These are phyloP conservation scores for Blastomyces parvus DNA, from an alignment of 2,329 filamentous ascomycete genomes.

Conservation along the genomic window DNA sequence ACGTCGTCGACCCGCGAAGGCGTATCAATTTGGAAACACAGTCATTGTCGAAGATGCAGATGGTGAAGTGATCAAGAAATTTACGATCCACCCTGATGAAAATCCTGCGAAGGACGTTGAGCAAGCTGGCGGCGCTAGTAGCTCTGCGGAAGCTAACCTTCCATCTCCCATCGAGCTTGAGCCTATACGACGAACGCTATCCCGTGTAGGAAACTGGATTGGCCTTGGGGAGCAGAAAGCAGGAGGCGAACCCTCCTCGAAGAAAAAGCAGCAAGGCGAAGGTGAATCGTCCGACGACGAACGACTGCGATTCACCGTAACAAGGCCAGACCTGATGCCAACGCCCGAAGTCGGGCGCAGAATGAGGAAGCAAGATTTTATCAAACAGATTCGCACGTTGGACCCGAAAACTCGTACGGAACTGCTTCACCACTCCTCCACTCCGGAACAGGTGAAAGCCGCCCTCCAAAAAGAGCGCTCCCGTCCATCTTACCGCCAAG, in stretches of 20 bases:
- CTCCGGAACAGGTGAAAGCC: constrained; percentile 31
- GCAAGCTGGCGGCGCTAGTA: constrained; percentile 18
- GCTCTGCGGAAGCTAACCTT: constrained; percentile 25
- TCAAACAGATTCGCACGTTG: constrained; percentile 51
- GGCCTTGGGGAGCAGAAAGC: constrained; percentile 35
- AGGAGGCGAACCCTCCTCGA: constrained; percentile 20
- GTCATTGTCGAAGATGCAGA: constrained; percentile 62
- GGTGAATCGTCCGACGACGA: constrained; percentile 34
- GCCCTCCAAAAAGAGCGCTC: constrained; percentile 25
- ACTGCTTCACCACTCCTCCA: constrained; percentile 35
- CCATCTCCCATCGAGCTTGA: constrained; percentile 24
- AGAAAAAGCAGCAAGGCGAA: constrained; percentile 18
- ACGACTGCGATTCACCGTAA: constrained; percentile 52
- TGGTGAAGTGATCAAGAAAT: constrained; percentile 60
- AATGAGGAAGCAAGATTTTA: constrained; percentile 57
- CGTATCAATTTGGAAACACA: constrained; percentile 61
- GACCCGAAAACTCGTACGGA: constrained; percentile 50
- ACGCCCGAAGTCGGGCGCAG: constrained; percentile 44
- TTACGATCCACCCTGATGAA: constrained; percentile 46
- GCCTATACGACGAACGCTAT: constrained; percentile 43
- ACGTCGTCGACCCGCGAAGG: constrained; percentile 48
- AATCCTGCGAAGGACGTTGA: constrained; percentile 16
- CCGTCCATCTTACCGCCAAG: neutral
- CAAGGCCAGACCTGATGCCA: constrained; percentile 29
- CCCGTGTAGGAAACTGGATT: constrained; percentile 53